phyloP scores from a whole-genome alignment of 768 basidiomycete genomes.

The Leccinum disarticulatum region DNA sequence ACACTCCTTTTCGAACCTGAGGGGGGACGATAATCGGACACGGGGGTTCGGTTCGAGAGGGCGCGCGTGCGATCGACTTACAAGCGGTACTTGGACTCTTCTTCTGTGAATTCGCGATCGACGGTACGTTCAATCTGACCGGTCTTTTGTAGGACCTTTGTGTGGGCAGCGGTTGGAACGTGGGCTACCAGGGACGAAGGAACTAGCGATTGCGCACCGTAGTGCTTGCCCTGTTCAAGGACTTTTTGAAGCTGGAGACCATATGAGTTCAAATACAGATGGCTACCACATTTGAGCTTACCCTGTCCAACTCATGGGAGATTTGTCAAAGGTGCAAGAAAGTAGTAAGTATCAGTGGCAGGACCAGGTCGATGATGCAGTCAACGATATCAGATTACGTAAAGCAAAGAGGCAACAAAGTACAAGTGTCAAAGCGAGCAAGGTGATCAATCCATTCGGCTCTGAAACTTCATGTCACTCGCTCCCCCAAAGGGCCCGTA shows the following conservation, averaged over 20 bases:
- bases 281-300: conserved; percentile 19
- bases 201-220: conserved; percentile 52
- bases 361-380: neutral
- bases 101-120: conserved; percentile 90
- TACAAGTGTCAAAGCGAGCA: neutral
- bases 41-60: neutral
- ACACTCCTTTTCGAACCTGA: conserved; percentile 95
- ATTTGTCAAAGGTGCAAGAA: neutral
- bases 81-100: conserved; percentile 89
- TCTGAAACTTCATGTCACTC: conserved; percentile 17
- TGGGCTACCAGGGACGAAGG: neutral
- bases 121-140: conserved; percentile 96
- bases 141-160: conserved; percentile 92
- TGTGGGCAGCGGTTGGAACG: conserved; percentile 8
- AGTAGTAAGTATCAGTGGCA: neutral
- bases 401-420: neutral
- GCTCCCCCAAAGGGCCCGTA: conserved; percentile 18
- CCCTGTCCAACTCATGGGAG: conserved; percentile 58
- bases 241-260: conserved; percentile 81
- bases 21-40: neutral
- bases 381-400: conserved; percentile 14
- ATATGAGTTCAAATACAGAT: neutral
- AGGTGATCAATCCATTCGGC: neutral
- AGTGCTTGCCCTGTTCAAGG: conserved; percentile 87
- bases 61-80: conserved; percentile 38